Percentiles rank a stretch among this genome's conserved stretches.
These are phyloP conservation scores for Lepiota venenata DNA, from an alignment of 768 basidiomycete species.

Conservation along the genomic window DNA sequence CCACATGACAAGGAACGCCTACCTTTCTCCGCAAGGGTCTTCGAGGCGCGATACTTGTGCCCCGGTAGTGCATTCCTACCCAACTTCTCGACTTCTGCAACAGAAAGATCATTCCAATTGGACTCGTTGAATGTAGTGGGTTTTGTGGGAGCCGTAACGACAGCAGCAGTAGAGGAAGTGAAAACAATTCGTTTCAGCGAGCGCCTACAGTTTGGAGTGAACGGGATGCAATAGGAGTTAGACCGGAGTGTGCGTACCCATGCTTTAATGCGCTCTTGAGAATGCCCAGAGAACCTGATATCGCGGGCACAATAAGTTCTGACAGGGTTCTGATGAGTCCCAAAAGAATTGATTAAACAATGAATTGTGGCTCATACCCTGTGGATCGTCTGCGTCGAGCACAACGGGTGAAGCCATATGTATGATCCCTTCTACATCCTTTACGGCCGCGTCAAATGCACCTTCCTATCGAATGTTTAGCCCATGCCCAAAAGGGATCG, in stretches of 20 bases:
- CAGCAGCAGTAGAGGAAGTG: slow-evolving; percentile 53
- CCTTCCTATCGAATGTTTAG: slow-evolving; percentile 33
- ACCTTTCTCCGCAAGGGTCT: slow-evolving; percentile 59
- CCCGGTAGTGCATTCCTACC: slow-evolving; percentile 38
- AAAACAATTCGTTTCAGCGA: slow-evolving; percentile 58
- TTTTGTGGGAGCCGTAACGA: slow-evolving; percentile 26
- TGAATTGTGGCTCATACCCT: slow-evolving; percentile 13
- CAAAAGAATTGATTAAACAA: not conserved
- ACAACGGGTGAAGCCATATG: slow-evolving; percentile 64
- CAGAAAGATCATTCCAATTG: slow-evolving; percentile 57
- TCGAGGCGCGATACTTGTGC: slow-evolving; percentile 53
- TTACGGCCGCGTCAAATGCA: slow-evolving; percentile 72
- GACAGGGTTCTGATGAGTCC: not conserved
- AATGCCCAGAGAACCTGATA: slow-evolving; percentile 59
- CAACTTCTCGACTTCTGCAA: slow-evolving; percentile 44
- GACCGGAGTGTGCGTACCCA: not conserved
- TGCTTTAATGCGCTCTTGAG: slow-evolving; percentile 47
- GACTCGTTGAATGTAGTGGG: slow-evolving; percentile 35
- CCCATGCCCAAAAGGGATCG: not conserved
- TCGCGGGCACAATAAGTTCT: slow-evolving; percentile 66
- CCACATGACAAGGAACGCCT: not conserved
- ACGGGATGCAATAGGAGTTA: not conserved
- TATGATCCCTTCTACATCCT: slow-evolving; percentile 57
- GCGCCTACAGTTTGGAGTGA: not conserved
- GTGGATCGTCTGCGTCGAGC: slow-evolving; percentile 36